Evolutionary conservation across 192 early-diverging fungal species (phyloP).

Genomic region (Backusella morwellensis): DNA sequence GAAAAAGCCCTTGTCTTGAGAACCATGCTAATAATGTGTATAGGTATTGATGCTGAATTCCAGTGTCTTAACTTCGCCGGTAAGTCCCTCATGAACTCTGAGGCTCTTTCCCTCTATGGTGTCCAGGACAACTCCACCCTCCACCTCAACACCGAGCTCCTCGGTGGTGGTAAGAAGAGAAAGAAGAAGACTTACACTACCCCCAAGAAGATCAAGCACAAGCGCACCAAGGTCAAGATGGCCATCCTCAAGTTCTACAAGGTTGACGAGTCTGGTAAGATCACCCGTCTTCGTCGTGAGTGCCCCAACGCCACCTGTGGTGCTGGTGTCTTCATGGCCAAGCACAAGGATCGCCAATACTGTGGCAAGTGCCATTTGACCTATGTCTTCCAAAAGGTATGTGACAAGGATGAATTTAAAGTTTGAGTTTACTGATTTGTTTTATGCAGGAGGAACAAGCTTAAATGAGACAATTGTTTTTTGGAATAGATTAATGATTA

Average conservation of each 20-base stretch:
- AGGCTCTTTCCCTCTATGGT: conserved; percentile 44
- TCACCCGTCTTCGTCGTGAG: conserved; percentile 97
- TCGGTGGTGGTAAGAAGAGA: conserved; percentile 95
- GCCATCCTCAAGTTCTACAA: conserved; percentile 99
- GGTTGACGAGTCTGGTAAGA: conserved; percentile 94
- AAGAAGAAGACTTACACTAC: conserved; percentile 99
- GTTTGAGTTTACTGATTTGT: neutral
- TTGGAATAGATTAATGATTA: neutral
- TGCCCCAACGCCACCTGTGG: conserved; percentile 95
- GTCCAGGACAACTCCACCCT: conserved; percentile 72
- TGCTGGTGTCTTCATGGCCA: conserved; percentile 98
- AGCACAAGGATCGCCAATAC: conserved; percentile 97
- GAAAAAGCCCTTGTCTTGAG: neutral
- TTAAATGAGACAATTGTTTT: neutral
- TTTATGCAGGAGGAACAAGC: neutral
- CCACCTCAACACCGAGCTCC: conserved; percentile 64
- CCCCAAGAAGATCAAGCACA: conserved; percentile 99
- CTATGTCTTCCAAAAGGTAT: conserved; percentile 89
- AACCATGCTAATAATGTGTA: too few relatives aligned
- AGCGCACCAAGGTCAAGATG: conserved; percentile 98
- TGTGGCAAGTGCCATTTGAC: conserved; percentile 95
- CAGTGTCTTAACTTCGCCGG: conserved; percentile 55
- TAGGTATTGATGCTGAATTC: conserved; percentile 56
- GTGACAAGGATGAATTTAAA: neutral
- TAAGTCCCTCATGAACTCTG: conserved; percentile 44